Evolutionary conservation across 176 grass and related monocot species (phyloP), one percentile per base, ranked within the genome.

Genomic region (Hordeum vulgare): DNA sequence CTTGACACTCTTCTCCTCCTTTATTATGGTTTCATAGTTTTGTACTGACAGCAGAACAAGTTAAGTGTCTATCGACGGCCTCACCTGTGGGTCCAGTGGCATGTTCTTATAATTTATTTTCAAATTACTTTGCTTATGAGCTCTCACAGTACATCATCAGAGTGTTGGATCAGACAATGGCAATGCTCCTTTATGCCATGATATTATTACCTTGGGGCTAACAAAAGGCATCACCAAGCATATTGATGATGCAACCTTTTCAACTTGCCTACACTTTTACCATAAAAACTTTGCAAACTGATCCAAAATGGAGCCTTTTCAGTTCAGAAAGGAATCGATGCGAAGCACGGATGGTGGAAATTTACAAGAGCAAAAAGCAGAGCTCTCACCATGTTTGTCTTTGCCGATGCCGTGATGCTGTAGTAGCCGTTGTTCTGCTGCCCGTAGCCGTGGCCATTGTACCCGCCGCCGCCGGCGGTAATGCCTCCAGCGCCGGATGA

Each of bases 391-490:
- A n/a, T n/a, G n/a, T n/a, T n/a, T n/a, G n/a, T n/a, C n/a, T n/a
- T n/a, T n/a, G n/a, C n/a, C n/a, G n/a, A 85, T 20, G 63, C 78
- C 29, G 93, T 90, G 28, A 94, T 90, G 85, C 93, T 90, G 76
- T 92, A 90, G 75, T 88, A 94, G n/a, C 87, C 82, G 51, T 70
- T 82, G 49, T 74, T 66, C 1, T 75, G 68, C 2, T 69, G 37
- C 24, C 77, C 14, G 44, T 26, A 45, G 25, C 41, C 60, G 33
- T 41, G 89, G 56, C 62, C 65, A 83, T 51, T 77, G 63, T 71
- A 77, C 20, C 31, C 4, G 13, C 41, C 45, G 25, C 51, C 60
- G 26, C 67, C 56, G 44, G 33, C 36, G 85, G 67, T 3, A 66
- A 86, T 42, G 76, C 39, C 8, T 66, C 91, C 77, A 6, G 80